A percentile compares a stretch with the other conserved stretches of the same genome.
phyloP scores from a whole-genome alignment of 331 rosid species.

The Malus hybrid region DNA sequence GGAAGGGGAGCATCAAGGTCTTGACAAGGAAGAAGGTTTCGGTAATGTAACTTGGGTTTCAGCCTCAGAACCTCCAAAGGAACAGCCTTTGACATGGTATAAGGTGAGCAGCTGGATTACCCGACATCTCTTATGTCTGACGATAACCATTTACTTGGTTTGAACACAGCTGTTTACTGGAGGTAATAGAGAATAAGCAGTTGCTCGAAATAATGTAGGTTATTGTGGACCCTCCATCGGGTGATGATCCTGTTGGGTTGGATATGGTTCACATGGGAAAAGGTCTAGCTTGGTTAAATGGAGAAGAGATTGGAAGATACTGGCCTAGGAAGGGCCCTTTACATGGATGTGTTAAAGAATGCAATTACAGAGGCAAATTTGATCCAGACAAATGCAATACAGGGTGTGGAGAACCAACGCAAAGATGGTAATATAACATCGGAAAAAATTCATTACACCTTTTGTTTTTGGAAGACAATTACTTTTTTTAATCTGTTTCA shows the following conservation, averaged over 20 bases:
- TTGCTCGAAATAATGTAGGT: conserved; percentile 33
- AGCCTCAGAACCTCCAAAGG: conserved; percentile 53
- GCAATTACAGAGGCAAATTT: conserved; percentile 86
- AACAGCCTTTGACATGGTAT: conserved; percentile 87
- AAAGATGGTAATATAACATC: conserved; percentile 55
- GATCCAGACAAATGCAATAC: conserved; percentile 76
- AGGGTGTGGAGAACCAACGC: conserved; percentile 92
- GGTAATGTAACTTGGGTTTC: conserved; percentile 54
- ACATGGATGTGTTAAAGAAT: conserved; percentile 61
- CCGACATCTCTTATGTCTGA: neutral
- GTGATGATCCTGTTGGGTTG: conserved; percentile 79
- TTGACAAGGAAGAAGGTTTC: conserved; percentile 53
- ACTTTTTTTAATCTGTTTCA: neutral
- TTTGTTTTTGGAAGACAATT: neutral
- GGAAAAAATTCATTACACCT: neutral
- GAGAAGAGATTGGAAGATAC: conserved; percentile 99
- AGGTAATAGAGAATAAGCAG: neutral
- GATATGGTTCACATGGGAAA: conserved; percentile 95
- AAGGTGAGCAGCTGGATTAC: conserved; percentile 44
- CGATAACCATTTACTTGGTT: conserved; percentile 8
- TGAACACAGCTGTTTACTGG: neutral
- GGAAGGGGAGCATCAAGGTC: conserved; percentile 64
- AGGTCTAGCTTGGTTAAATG: conserved; percentile 97
- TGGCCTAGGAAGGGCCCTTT: conserved; percentile 69
- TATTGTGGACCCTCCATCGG: conserved; percentile 65